Conservation (phyloP, 208 protist species). For the Trypanosoma platydactyli region DNA sequence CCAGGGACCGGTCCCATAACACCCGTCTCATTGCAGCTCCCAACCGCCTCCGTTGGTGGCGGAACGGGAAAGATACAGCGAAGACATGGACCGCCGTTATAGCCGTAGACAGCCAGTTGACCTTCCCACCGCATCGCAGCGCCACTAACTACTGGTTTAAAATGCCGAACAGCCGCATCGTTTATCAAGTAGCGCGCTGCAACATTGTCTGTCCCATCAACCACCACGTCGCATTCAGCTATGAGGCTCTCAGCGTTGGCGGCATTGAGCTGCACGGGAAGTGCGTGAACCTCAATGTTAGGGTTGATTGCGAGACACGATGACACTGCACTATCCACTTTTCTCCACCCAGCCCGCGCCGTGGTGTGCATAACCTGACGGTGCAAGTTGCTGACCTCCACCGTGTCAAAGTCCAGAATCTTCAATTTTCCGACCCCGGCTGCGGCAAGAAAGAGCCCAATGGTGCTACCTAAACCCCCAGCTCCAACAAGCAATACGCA, state of each 20-base stretch:
- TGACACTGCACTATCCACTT: constrained; percentile 81
- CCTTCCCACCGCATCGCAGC: constrained; percentile 94
- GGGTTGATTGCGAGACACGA: constrained; percentile 76
- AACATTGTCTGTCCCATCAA: constrained; percentile 94
- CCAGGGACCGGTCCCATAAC: constrained; percentile 93
- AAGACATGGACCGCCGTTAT: constrained; percentile 84
- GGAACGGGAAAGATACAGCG: constrained; percentile 92
- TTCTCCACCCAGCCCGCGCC: constrained; percentile 50
- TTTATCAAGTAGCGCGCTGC: constrained; percentile 94
- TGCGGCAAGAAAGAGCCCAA: constrained; percentile 91
- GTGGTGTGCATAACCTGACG: constrained; percentile 93
- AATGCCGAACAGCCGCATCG: constrained; percentile 89
- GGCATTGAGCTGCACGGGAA: constrained; percentile 42
- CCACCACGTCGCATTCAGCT: constrained; percentile 78
- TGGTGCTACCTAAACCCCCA: constrained; percentile 94
- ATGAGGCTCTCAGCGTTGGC: constrained; percentile 82
- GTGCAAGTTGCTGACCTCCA: constrained; percentile 94
- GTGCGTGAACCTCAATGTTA: constrained; percentile 32
- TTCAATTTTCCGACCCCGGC: constrained; percentile 90
- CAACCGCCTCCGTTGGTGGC: constrained; percentile 76
- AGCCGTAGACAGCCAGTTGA: constrained; percentile 92
- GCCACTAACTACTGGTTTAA: constrained; percentile 92
- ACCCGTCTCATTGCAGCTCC: constrained; percentile 91
- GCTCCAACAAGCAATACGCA: constrained; percentile 91
- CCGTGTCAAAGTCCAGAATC: constrained; percentile 92